Percentiles rank a stretch among this genome's conserved stretches.
These are phyloP conservation scores for Penicillium sp. DNA, from an alignment of 2,329 filamentous ascomycete species.

Conservation along the genomic window DNA sequence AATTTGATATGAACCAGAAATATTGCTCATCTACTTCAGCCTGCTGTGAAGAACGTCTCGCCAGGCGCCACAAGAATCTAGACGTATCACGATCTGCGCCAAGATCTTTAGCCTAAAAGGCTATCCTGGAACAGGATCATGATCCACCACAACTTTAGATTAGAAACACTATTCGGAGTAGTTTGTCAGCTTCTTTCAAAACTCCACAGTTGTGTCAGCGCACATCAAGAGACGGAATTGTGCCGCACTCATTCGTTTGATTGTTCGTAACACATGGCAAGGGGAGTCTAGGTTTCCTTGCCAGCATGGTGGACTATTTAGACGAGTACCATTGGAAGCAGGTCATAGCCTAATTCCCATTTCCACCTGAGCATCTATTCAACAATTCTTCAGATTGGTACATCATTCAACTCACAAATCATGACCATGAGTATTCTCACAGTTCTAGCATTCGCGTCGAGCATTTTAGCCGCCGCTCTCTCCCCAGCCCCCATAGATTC, in stretches of 20 bases:
- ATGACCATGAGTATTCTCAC: not conserved
- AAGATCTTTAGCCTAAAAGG: not conserved
- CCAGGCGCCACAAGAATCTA: not conserved
- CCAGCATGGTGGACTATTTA: not conserved
- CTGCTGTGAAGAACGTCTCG: not conserved
- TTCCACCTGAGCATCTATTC: not conserved
- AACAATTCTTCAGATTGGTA: not conserved
- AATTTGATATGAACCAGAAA: not conserved
- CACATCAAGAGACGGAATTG: not conserved
- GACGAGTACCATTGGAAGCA: not conserved
- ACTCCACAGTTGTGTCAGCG: not conserved
- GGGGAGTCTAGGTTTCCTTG: not conserved
- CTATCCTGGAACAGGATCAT: not conserved
- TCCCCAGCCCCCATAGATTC: not conserved
- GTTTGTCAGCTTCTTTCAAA: not conserved
- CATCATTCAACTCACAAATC: not conserved
- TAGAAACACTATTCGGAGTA: not conserved
- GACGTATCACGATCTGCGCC: not conserved
- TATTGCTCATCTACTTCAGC: not conserved
- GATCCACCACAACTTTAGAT: not conserved
- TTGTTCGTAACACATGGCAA: not conserved
- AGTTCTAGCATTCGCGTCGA: not conserved
- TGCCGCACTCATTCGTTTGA: not conserved
- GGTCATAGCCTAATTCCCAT: too few species aligned
- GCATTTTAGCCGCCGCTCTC: not conserved